Percentiles rank a stretch among this genome's conserved stretches.
These are phyloP conservation scores for Pyrenophora graminea DNA, from an alignment of 2,329 filamentous ascomycete species.

Conservation along the genomic window DNA sequence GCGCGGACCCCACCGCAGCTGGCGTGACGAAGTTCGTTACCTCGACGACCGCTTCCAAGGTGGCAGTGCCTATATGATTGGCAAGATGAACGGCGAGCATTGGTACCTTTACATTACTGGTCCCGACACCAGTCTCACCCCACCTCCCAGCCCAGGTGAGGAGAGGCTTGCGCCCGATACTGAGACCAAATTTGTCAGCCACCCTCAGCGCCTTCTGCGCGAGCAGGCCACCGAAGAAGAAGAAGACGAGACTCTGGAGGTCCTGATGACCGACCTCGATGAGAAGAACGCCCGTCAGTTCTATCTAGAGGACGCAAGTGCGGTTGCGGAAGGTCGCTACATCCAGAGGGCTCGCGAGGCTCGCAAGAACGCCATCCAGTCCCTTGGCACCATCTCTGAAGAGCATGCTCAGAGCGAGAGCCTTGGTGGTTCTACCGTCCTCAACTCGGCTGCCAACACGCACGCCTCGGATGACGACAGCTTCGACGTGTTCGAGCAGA, in stretches of 20 bases:
- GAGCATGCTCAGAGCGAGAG: constrained; percentile 48
- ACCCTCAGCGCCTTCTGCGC: constrained; percentile 61
- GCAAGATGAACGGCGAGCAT: constrained; percentile 99
- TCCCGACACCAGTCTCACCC: constrained; percentile 77
- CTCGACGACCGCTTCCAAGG: constrained; percentile 89
- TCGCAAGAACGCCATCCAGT: constrained; percentile 63
- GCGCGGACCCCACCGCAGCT: constrained; percentile 92
- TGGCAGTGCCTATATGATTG: constrained; percentile 98
- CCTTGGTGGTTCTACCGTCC: constrained; percentile 41
- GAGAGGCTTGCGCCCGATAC: constrained; percentile 54
- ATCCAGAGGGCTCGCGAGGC: constrained; percentile 68
- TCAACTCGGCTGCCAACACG: constrained; percentile 49
- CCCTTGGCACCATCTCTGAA: constrained; percentile 63
- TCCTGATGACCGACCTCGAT: constrained; percentile 71
- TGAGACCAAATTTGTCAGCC: constrained; percentile 62
- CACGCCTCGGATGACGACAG: constrained; percentile 61
- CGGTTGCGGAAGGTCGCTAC: constrained; percentile 81
- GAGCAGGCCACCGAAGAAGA: constrained; percentile 52
- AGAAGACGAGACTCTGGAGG: constrained; percentile 75
- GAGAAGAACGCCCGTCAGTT: constrained; percentile 69
- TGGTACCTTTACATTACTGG: constrained; percentile 98
- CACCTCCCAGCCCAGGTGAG: constrained; percentile 72
- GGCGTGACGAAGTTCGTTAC: constrained; percentile 92
- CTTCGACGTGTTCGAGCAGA: constrained; percentile 83
- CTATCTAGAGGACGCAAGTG: constrained; percentile 80